Percentiles rank a stretch among this genome's conserved stretches.
phyloP scores from a whole-genome alignment of 2,329 filamentous ascomycete genomes.

The Amesomyces nigricolor region DNA sequence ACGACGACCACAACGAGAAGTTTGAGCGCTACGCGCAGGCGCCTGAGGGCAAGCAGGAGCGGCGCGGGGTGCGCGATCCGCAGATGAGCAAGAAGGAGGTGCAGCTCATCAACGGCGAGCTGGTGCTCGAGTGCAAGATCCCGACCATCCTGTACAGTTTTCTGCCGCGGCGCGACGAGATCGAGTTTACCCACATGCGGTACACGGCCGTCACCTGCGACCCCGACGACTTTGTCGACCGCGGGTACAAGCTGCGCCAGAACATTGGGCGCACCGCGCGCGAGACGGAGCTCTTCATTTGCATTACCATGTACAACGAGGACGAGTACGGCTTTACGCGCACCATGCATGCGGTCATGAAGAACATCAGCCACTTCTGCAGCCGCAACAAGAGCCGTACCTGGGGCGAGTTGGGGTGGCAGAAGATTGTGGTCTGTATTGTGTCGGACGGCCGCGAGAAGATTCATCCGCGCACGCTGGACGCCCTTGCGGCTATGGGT shows the following conservation, averaged over 20 bases:
- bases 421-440: constrained; percentile 97
- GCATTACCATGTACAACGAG: constrained; percentile 99
- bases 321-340: constrained; percentile 94
- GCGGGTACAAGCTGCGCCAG: constrained; percentile 89
- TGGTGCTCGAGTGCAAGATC: constrained; percentile 98
- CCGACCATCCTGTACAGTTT: constrained; percentile 98
- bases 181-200: constrained; percentile 98
- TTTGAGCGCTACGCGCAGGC: constrained; percentile 81
- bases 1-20: constrained; percentile 49
- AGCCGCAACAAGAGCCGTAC: constrained; percentile 85
- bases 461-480: constrained; percentile 87
- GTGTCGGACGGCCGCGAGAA: constrained; percentile 87
- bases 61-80: constrained; percentile 77
- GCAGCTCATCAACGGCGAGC: constrained; percentile 91
- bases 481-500: constrained; percentile 92
- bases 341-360: constrained; percentile 98
- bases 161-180: constrained; percentile 81
- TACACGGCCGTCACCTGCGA: constrained; percentile 99
- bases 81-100: constrained; percentile 94
- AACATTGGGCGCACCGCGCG: constrained; percentile 76
- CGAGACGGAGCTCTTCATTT: constrained; percentile 94
- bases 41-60: constrained; percentile 77
- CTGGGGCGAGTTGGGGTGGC: constrained; percentile 96
- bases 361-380: constrained; percentile 96
- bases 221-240: constrained; percentile 83